A percentile compares a stretch with the other conserved stretches of the same genome.
Evolutionary conservation across 192 early-diverging fungal genomes (phyloP).

Genomic region (Obelidium mucronatum): DNA sequence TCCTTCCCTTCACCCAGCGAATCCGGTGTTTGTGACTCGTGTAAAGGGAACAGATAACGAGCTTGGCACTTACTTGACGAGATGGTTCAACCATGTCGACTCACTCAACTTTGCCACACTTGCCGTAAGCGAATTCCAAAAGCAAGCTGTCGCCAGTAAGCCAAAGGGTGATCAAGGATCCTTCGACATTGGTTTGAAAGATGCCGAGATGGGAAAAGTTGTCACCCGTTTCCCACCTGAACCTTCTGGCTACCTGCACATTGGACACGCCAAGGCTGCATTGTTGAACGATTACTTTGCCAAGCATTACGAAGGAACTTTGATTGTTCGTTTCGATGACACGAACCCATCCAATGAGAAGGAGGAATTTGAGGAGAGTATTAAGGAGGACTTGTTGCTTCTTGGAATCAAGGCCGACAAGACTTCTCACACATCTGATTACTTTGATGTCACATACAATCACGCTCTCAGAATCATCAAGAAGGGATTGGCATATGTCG

Average conservation of each 20-base stretch:
- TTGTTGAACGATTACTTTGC: conserved; percentile 98
- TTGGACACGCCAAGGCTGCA: conserved; percentile 99
- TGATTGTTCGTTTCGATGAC: conserved; percentile 98
- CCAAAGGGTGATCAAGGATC: conserved; percentile 78
- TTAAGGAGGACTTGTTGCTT: conserved; percentile 91
- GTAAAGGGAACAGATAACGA: conserved; percentile 76
- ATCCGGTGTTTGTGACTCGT: conserved; percentile 77
- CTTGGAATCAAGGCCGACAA: conserved; percentile 83
- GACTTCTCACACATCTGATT: conserved; percentile 90
- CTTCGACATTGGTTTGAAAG: conserved; percentile 90
- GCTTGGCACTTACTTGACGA: conserved; percentile 72
- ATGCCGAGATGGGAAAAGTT: conserved; percentile 84
- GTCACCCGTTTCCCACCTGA: conserved; percentile 99
- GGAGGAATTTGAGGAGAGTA: conserved; percentile 92
- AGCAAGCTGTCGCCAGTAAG: conserved; percentile 44
- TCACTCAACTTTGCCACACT: conserved; percentile 61
- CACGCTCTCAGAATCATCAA: conserved; percentile 86
- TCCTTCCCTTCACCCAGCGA: conserved; percentile 47
- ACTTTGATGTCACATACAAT: conserved; percentile 88
- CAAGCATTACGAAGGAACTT: conserved; percentile 82
- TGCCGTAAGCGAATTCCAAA: conserved; percentile 54
- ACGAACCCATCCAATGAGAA: conserved; percentile 98
- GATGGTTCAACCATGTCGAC: conserved; percentile 82
- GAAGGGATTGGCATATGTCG: conserved; percentile 90
- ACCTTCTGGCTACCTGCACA: conserved; percentile 97